Base-by-base conservation (phyloP, 108 stramenopile genomes). In the Pseudonitzschia multistriata region DNA sequence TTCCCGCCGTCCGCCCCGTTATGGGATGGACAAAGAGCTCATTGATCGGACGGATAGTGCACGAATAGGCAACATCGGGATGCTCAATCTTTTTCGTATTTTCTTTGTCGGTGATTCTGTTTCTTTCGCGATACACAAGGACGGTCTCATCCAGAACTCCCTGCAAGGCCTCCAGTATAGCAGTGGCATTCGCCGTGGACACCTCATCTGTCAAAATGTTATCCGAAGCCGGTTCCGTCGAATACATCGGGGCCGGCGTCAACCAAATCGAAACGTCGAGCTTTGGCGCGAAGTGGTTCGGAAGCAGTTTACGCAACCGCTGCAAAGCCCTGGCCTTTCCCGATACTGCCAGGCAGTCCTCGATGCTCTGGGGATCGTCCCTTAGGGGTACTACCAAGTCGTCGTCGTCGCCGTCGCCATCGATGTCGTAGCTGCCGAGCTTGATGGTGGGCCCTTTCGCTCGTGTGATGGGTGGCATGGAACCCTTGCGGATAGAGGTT, bases 391-490 rank as follows among this genome's bases (percentile, higher is more conserved):
- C 54, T 13, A 55, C 29, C 7, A 53, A 29, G 3, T 55, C 0
- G 14, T 3, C 2, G 24, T 30, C 0, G n/a, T 11, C 13, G 54
- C 24, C 0, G 30, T 0, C 27, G 13, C 19, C 54, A 25, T 55
- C 29, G 7, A 4, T 55, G 27, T 48, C n/a, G n/a, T n/a, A n/a
- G n/a, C n/a, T n/a, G n/a, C n/a, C n/a, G n/a, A n/a, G n/a, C n/a
- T n/a, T n/a, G n/a, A n/a, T n/a, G n/a, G n/a, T n/a, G n/a, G n/a
- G n/a, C n/a, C n/a, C n/a, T 42, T 10, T 42, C 10, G 40, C 40
- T 10, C n/a, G n/a, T 17, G n/a, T 21, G 49, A 17, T 21, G 50
- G 50, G 57, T 34, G 57, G 57, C 57, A 59, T 59, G 28, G 57
- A 59, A 35, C 57, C 57, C 29, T 35, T 59, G 25, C 57, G 31